Conservation (phyloP, 139 green algal genomes). For the Axilococcus clingmanii region DNA sequence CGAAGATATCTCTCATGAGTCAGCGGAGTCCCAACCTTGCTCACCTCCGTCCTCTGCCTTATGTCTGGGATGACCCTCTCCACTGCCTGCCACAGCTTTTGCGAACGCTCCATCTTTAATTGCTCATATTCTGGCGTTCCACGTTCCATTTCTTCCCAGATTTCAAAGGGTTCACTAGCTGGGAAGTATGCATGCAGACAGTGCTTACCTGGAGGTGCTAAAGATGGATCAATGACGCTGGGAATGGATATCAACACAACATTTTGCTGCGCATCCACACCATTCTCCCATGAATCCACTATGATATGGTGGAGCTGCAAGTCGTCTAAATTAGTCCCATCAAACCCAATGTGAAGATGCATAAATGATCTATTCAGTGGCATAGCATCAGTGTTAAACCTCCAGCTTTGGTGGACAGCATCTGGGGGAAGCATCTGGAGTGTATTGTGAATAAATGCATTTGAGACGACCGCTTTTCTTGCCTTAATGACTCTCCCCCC, state of each 20-base stretch:
- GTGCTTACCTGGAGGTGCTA: constrained; percentile 75
- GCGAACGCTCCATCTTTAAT: constrained; percentile 80
- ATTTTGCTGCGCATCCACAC: constrained; percentile 75
- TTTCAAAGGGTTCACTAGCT: constrained; percentile 78
- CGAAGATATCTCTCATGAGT: constrained; percentile 86
- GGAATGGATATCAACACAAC: constrained; percentile 86
- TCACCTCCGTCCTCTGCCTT: constrained; percentile 51
- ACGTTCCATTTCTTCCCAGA: constrained; percentile 65
- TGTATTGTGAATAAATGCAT: constrained; percentile 83
- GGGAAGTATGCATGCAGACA: constrained; percentile 72
- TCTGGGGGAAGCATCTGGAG: constrained; percentile 57
- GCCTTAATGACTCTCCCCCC: constrained; percentile 25
- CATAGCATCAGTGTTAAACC: constrained; percentile 24
- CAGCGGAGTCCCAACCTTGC: constrained; percentile 78
- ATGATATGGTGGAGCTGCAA: constrained; percentile 96
- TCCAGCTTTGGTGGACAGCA: constrained; percentile 14
- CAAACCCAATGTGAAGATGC: constrained; percentile 92
- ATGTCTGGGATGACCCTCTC: constrained; percentile 85
- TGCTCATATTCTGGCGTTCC: constrained; percentile 67
- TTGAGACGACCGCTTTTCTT: constrained; percentile 65
- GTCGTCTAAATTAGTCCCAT: constrained; percentile 49
- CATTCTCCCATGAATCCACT: constrained; percentile 77
- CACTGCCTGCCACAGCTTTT: constrained; percentile 79
- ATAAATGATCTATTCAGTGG: constrained; percentile 85
- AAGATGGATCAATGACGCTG: constrained; percentile 56